Conservation (phyloP, 2,329 filamentous ascomycete species). For the Monilinia fructigena region DNA sequence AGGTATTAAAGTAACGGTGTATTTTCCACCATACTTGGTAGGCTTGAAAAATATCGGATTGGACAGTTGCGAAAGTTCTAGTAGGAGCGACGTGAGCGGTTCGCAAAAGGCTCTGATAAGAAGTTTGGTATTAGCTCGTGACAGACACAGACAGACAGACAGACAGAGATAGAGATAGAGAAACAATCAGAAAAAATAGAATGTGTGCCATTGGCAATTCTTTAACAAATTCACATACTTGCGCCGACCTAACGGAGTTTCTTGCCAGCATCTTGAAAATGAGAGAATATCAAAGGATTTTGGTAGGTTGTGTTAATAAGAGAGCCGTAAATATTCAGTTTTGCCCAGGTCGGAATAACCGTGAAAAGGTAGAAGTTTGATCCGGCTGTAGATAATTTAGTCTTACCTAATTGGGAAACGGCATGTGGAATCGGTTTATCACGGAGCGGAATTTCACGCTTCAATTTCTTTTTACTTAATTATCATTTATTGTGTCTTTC, state of each 20-base stretch:
- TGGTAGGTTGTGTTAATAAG: constrained; percentile 9
- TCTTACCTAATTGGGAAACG: constrained; percentile 22
- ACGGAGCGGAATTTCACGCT: constrained; percentile 23
- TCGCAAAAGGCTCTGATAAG: constrained; percentile 41
- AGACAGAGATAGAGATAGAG: no score
- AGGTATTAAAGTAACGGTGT: constrained; percentile 97
- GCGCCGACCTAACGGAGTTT: constrained; percentile 44
- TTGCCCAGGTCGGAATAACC: constrained; percentile 3
- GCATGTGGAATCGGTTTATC: constrained; percentile 21
- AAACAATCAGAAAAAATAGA: constrained; percentile 25
- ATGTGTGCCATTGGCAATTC: constrained; percentile 32
- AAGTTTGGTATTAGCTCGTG: constrained; percentile 26
- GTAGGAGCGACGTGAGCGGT: constrained; percentile 34
- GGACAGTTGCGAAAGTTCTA: constrained; percentile 68
- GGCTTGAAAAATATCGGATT: constrained; percentile 98
- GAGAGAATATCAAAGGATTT: constrained; percentile 19
- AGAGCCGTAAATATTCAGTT: constrained; percentile 18
- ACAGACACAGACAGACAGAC: constrained; percentile 4
- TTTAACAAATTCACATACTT: constrained; percentile 43
- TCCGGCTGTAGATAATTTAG: constrained; percentile 8
- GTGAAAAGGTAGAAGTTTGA: constrained; percentile 23
- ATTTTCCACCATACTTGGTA: constrained; percentile 95
- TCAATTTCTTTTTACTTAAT: not conserved
- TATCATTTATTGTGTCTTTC: not conserved
- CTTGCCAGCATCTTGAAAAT: constrained; percentile 38